Base-by-base conservation (phyloP, 495 filamentous ascomycete species). In the Penicillium goetzii region DNA sequence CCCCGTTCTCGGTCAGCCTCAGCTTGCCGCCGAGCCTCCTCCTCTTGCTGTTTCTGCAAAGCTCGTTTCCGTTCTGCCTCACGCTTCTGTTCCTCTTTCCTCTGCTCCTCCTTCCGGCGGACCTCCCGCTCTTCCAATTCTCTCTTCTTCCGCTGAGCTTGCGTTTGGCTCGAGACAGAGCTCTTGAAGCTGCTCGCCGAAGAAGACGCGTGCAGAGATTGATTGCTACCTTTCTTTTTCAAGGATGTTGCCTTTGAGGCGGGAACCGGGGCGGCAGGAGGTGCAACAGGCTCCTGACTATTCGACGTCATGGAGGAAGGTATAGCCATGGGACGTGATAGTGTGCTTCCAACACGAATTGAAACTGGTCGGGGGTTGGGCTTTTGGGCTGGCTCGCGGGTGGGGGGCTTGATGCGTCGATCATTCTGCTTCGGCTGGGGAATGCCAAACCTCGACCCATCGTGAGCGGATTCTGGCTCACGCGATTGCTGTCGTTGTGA, bases 61-160 rank as follows among this genome's bases (percentile, higher is more conserved):
- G 87, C 85, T 58, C 89, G 84, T 74, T 90, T 92, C 56, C 90
- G 88, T 66, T 95, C 92, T 21, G 25, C 28, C 21, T 55, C 52
- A 23, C 52, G 52, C 25, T 55, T 55, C 26, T 88, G 73, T 66
- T 94, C 91, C 1, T 84, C 84, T 73, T 91, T 91, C 33, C 50
- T 53, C 28, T 88, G 88, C 28, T 96, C 90, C 30, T 87, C 88
- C 69, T 89, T 92, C n/a, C 88, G 87, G 64, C 91, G 88, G 19
- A 86, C 84, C 49, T 89, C 90, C 36, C 85, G 86, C 70, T 94
- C 90, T 66, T 95, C 92, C 68, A 86, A 74, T 68, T 94, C 90
- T 66, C 88, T 91, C 73, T 91, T 91, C 66, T 86, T 68, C 72
- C 83, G 79, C 68, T 80, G 76, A 34, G 71, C 66, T 26, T 73